Evolutionary conservation across 768 basidiomycete species (phyloP).

Genomic region (Suillus sp.): DNA sequence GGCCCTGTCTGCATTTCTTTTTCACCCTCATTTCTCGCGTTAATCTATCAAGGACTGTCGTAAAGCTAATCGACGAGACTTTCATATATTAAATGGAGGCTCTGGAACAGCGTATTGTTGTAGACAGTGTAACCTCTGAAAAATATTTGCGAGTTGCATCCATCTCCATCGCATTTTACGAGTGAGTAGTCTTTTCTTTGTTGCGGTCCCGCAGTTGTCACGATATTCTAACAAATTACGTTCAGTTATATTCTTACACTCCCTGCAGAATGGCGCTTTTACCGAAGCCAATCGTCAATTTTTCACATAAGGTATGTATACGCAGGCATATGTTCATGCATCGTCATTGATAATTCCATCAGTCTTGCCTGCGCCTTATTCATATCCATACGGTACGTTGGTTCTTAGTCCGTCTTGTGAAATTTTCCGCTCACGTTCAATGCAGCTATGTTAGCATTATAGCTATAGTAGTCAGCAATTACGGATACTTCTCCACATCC

Average conservation of each 20-base stretch:
- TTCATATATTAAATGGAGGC: neutral
- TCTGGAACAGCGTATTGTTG: neutral
- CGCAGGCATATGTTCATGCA: neutral
- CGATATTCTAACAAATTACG: too few species aligned
- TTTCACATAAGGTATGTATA: slow-evolving; percentile 14
- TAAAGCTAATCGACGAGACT: neutral
- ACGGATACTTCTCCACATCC: slow-evolving; percentile 55
- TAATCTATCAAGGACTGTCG: neutral
- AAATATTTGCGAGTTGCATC: slow-evolving; percentile 38
- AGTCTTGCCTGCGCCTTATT: slow-evolving; percentile 36
- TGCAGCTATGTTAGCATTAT: slow-evolving; percentile 44
- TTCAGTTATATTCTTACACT: too few species aligned
- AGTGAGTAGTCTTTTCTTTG: slow-evolving; percentile 28
- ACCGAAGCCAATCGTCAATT: too few species aligned
- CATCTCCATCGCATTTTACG: slow-evolving; percentile 40
- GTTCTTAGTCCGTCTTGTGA: neutral
- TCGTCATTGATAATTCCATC: neutral
- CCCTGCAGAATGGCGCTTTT: too few species aligned
- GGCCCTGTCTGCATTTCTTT: neutral
- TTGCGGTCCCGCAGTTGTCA: neutral
- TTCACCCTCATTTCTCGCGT: neutral
- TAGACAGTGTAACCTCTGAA: slow-evolving; percentile 20
- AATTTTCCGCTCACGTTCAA: neutral
- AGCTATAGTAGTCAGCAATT: slow-evolving; percentile 51
- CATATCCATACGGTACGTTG: slow-evolving; percentile 33